Percentiles rank a stretch among this genome's conserved stretches.
phyloP scores from a whole-genome alignment of 2,329 filamentous ascomycete species.

The Nemania serpens region DNA sequence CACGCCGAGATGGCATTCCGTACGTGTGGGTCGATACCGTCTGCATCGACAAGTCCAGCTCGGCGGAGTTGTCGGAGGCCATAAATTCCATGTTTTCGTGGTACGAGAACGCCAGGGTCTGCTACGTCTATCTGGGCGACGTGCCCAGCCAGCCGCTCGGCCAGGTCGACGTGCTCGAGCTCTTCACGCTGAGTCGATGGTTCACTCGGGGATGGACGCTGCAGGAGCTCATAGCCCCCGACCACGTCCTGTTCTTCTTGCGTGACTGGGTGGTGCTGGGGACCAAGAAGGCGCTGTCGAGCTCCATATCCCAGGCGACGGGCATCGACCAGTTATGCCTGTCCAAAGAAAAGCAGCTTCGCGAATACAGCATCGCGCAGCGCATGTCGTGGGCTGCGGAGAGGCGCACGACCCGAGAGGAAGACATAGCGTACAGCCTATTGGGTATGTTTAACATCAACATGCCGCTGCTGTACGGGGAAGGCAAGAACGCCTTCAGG shows the following conservation, averaged over 20 bases:
- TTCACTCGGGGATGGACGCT: conserved; percentile 14
- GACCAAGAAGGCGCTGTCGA: conserved; percentile 13
- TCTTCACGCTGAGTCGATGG: conserved; percentile 10
- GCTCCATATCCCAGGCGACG: conserved; percentile 3
- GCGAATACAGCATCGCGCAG: conserved; percentile 15
- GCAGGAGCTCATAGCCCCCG: conserved; percentile 15
- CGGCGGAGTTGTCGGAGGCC: conserved; percentile 15
- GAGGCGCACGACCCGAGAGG: conserved; percentile 9
- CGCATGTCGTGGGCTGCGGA: conserved; percentile 15
- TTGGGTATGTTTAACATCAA: conserved; percentile 15
- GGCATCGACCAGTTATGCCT: conserved; percentile 18
- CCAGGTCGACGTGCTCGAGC: not conserved
- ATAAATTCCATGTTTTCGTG: conserved; percentile 14
- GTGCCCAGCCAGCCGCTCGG: conserved; percentile 1
- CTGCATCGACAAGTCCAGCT: conserved; percentile 21
- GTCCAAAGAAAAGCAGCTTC: conserved; percentile 9
- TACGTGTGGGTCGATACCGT: conserved; percentile 16
- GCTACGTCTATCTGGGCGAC: conserved; percentile 15
- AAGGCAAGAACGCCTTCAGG: conserved; percentile 10
- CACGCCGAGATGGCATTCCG: conserved; percentile 10
- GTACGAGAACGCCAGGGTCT: conserved; percentile 12
- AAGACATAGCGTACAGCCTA: conserved; percentile 19
- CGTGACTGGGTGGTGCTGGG: conserved; percentile 9
- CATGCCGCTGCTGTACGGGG: conserved; percentile 18
- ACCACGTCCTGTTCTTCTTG: conserved; percentile 15